Conservation (phyloP, 2,329 filamentous ascomycete species). For the Pezizomycotina sp. region DNA sequence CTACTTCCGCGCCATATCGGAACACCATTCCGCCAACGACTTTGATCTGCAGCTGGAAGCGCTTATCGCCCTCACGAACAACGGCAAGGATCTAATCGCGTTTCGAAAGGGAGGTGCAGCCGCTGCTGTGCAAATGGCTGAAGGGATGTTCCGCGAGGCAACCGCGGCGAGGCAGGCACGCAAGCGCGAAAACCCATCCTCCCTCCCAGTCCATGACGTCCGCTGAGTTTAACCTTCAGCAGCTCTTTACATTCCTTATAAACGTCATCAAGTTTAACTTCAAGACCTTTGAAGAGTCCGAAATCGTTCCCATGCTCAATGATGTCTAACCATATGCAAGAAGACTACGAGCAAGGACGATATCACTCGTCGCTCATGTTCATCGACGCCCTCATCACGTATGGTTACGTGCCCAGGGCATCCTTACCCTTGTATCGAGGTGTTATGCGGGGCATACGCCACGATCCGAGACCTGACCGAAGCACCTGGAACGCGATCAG, state of each 20-base stretch:
- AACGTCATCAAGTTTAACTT: slow-evolving; percentile 63
- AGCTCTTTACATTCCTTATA: slow-evolving; percentile 48
- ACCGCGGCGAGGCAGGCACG: slow-evolving; percentile 30
- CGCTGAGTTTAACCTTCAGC: slow-evolving; percentile 46
- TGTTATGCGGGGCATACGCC: slow-evolving; percentile 56
- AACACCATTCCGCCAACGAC: slow-evolving; percentile 42
- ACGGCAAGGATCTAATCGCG: slow-evolving; percentile 45
- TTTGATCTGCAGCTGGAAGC: slow-evolving; percentile 50
- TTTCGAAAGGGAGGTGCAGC: slow-evolving; percentile 52
- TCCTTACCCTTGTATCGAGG: slow-evolving; percentile 52
- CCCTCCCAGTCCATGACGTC: slow-evolving; percentile 25
- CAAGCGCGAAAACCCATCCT: slow-evolving; percentile 31
- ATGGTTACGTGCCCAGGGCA: slow-evolving; percentile 48
- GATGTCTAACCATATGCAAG: slow-evolving; percentile 50
- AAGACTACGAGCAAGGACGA: slow-evolving; percentile 49
- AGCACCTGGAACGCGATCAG: slow-evolving; percentile 53
- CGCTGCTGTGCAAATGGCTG: slow-evolving; percentile 46
- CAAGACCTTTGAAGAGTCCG: slow-evolving; percentile 46
- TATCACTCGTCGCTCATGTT: slow-evolving; percentile 49
- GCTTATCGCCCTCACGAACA: slow-evolving; percentile 43
- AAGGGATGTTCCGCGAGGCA: slow-evolving; percentile 38
- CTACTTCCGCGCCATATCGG: slow-evolving; percentile 47
- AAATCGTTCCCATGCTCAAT: slow-evolving; percentile 45
- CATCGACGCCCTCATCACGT: slow-evolving; percentile 54
- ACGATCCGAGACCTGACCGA: slow-evolving; percentile 45